These are phyloP conservation scores for Suillus alpinus DNA, from an alignment of 768 basidiomycete genomes.

Conservation along the genomic window DNA sequence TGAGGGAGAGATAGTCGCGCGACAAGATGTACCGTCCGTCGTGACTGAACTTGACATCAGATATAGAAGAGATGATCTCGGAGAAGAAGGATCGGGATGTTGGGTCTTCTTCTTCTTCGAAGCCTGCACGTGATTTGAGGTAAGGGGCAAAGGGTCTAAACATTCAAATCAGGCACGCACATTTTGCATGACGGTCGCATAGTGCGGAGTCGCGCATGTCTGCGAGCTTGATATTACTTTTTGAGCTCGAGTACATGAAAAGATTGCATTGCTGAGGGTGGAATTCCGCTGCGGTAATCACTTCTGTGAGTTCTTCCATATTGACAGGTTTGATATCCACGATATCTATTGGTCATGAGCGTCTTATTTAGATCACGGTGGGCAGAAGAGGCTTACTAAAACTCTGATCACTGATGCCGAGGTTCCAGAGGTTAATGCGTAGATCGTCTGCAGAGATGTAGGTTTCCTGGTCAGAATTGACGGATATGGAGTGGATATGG, in stretches of 20 bases:
- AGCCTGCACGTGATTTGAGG: conserved; percentile 53
- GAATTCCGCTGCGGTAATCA: conserved; percentile 99
- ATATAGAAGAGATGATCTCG: conserved; percentile 99
- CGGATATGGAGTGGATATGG: conserved; percentile 99
- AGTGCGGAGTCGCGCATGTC: conserved; percentile 99
- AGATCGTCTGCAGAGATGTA: conserved; percentile 99
- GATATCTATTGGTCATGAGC: conserved; percentile 63
- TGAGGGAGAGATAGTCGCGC: conserved; percentile 94
- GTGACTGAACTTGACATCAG: conserved; percentile 98
- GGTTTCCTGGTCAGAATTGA: conserved; percentile 99
- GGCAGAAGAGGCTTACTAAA: conserved; percentile 71
- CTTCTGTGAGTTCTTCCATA: conserved; percentile 99
- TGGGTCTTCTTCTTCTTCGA: conserved; percentile 98
- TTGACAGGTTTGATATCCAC: conserved; percentile 99
- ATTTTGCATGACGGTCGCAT: conserved; percentile 94
- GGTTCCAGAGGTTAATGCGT: conserved; percentile 96
- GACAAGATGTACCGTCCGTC: conserved; percentile 97
- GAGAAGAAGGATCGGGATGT: conserved; percentile 98
- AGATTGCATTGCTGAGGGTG: conserved; percentile 96
- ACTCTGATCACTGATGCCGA: conserved; percentile 97
- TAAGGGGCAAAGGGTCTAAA: conserved; percentile 11
- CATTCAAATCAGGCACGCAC: conserved; percentile 46
- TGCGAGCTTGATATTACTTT: conserved; percentile 98
- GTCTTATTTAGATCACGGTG: background rate
- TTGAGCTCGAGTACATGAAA: conserved; percentile 99